phyloP scores from a whole-genome alignment of 768 basidiomycete genomes.

The Asterophora parasitica region DNA sequence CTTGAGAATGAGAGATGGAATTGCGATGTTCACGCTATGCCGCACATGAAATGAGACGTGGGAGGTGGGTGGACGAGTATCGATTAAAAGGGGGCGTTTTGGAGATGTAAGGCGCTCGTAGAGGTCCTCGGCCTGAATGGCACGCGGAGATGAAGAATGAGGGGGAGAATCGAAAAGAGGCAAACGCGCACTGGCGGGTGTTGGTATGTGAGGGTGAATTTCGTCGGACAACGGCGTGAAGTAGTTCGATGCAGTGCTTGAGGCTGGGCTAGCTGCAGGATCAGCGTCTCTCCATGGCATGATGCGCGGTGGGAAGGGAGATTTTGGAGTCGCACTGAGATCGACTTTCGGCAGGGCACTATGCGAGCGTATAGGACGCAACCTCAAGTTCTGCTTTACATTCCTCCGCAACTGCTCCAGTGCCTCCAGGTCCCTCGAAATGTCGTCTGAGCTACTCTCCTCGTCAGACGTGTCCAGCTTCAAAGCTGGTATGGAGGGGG shows the following conservation, averaged over 20 bases:
- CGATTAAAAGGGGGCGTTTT: constrained; percentile 67
- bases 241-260: constrained; percentile 40
- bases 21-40: constrained; percentile 77
- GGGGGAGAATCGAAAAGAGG: constrained; percentile 19
- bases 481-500: constrained; percentile 29
- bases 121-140: constrained; percentile 44
- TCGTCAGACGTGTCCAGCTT: constrained; percentile 29
- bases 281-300: constrained; percentile 22
- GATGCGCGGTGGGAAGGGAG: constrained; percentile 19
- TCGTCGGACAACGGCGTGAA: constrained; percentile 44
- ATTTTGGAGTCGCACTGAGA: constrained; percentile 25
- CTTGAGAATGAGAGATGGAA: constrained; percentile 88
- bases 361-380: constrained; percentile 69
- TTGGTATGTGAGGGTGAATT: constrained; percentile 16
- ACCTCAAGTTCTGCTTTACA: constrained; percentile 71
- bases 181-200: constrained; percentile 24
- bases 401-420: constrained; percentile 66
- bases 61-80: constrained; percentile 68
- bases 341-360: constrained; percentile 45
- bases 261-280: constrained; percentile 41
- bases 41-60: constrained; percentile 63
- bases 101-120: constrained; percentile 44
- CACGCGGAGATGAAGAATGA: constrained; percentile 22
- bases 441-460: constrained; percentile 47
- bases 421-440: constrained; percentile 61